Conservation (phyloP, 2,329 filamentous ascomycete species). For the Zymoseptoria ardabiliae region DNA sequence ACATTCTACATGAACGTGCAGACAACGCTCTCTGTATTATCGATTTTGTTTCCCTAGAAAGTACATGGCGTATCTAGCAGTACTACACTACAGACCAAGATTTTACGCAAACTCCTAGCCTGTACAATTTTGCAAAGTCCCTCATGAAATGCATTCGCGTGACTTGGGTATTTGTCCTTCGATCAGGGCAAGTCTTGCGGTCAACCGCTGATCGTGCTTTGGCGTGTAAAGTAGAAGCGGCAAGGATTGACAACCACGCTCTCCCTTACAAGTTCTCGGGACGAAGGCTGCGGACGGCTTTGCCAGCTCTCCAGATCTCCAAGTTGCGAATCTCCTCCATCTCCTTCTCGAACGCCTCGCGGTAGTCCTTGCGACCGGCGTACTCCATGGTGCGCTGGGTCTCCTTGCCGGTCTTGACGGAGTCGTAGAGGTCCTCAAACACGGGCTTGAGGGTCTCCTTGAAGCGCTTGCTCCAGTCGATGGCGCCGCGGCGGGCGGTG, state of each 20-base stretch:
- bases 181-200: background rate
- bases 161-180: background rate
- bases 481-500: constrained; percentile 93
- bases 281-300: constrained; percentile 66
- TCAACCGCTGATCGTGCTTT: background rate
- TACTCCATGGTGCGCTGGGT: constrained; percentile 95
- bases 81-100: background rate
- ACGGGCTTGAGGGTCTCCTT: constrained; percentile 98
- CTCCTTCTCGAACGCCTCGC: constrained; percentile 94
- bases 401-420: constrained; percentile 84
- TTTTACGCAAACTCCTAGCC: background rate
- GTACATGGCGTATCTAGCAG: background rate
- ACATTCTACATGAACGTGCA: no score
- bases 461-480: constrained; percentile 97
- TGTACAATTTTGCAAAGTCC: background rate
- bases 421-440: constrained; percentile 95
- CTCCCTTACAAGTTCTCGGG: constrained; percentile 30
- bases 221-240: background rate
- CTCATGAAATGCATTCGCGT: background rate
- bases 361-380: constrained; percentile 93
- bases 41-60: background rate
- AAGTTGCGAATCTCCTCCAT: constrained; percentile 96
- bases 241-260: background rate
- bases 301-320: constrained; percentile 98
- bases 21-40: no score